Evolutionary conservation across 176 grass and related monocot genomes (phyloP), one percentile per base, ranked within the genome.

Genomic region (Hyparrhenia diplandra): DNA sequence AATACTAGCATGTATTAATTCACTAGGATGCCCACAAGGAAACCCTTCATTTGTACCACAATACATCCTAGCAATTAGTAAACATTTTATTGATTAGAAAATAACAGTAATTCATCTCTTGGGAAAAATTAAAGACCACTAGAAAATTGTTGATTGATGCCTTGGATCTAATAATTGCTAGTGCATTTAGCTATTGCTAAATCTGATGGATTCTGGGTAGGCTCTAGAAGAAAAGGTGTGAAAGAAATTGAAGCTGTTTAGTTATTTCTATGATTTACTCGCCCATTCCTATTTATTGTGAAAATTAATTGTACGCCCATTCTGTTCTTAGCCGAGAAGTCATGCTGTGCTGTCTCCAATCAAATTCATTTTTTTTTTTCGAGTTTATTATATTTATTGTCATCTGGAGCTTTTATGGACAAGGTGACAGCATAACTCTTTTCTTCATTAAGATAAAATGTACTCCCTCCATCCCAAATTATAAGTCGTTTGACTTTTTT

Each of bases 241-340:
- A 36, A 18, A 42, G 18, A 49, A 20, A 67, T 20, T 62, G 51
- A 76, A 64, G 10, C 11, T 75, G 1, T 74, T 23, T 49, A 13
- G 4, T 36, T 80, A 11, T 51, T 83, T 16, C 39, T 74, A 32
- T 80, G 72, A 80, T 46, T 76, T 76, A 77, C 72, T 64, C 71
- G 16, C 35, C 72, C 45, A 73, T 89, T 14, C 45, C 51, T 30
- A 71, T 78, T 77, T 87, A 61, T 34, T 78, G 28, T 52, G 40
- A 82, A 41, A 72, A 42, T 21, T 12, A 54, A 83, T 71, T 59
- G n/a, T 24, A 79, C 10, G 17, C 25, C 37, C 27, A 45, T 72
- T 24, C 34, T 8, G 34, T 21, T 58, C 10, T 47, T 36, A 52
- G 76, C 31, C 49, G 51, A 9, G 9, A 29, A 63, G 76, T 40